Evolutionary conservation across 345 rosid genomes (phyloP), one percentile per base, ranked within the genome.

Genomic region (Populus nigra): DNA sequence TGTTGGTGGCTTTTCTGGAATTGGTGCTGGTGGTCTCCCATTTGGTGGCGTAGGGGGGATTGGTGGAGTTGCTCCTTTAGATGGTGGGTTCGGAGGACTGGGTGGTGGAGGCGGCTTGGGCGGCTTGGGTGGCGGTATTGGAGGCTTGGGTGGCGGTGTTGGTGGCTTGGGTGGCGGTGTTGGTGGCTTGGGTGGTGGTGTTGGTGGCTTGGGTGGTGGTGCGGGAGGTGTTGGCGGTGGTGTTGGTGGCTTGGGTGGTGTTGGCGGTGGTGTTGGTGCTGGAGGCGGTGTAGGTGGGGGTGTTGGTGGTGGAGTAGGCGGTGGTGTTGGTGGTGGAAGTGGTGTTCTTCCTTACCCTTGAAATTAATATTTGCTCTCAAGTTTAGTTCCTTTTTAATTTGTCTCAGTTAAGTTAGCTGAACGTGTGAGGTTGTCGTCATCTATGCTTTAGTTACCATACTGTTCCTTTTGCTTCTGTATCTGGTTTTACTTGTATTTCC

Each of bases 1-100:
- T 6, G 74, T 87, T 4, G 85, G 94, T 0, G 97, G 94, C 57
- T 81, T 23, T 71, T 71, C 89, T 3, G 97, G 98, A 3, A 5
- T 92, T 9, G 98, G 93, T 7, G 73, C 83, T 1, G 75, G 79
- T 0, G 83, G 87, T 5, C 76, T 80, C 7, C 82, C 82, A 7
- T 61, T 79, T 0, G 76, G 81, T 0, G 83, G 88, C 1, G 47
- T 70, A 17, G 87, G 87, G 15, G 80, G 78, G 18, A 27, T 67
- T 7, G 84, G 88, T 9, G 83, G 83, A 49, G 39, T 71, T 13
- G 65, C 66, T 7, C 35, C 57, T 5, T 79, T 83, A 9, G 86
- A 69, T 41, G 93, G 92, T 39, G 29, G 55, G 27, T 23, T n/a
- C 41, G 77, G 77, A 41, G 84, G 82, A 2, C 39, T 72, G 1